A percentile compares a stretch with the other conserved stretches of the same genome.
These are phyloP conservation scores for Termitomyces sp. DNA, from an alignment of 768 basidiomycete genomes.

Conservation along the genomic window DNA sequence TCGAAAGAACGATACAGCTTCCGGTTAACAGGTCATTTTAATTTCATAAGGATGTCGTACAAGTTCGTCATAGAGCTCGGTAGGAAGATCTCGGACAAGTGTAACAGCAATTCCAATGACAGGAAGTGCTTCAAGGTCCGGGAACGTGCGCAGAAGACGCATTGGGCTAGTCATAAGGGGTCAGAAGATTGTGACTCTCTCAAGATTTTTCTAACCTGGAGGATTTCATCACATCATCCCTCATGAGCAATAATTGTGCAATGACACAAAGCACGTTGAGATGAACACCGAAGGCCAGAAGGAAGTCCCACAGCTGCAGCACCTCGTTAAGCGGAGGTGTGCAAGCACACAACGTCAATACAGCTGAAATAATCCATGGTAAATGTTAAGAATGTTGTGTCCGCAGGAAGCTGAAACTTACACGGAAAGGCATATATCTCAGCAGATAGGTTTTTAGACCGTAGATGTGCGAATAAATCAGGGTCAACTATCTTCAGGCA, in stretches of 20 bases:
- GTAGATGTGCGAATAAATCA: constrained; percentile 74
- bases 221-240: constrained; percentile 85
- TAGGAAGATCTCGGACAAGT: constrained; percentile 84
- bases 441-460: constrained; percentile 88
- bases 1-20: neutral
- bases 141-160: constrained; percentile 90
- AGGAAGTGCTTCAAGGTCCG: constrained; percentile 80
- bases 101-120: constrained; percentile 93
- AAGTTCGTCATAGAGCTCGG: constrained; percentile 83
- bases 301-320: constrained; percentile 93
- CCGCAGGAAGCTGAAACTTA: constrained; percentile 30
- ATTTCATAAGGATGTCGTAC: constrained; percentile 82
- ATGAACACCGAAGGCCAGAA: constrained; percentile 94
- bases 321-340: constrained; percentile 96
- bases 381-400: neutral
- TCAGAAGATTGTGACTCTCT: neutral
- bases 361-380: constrained; percentile 43
- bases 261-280: constrained; percentile 96
- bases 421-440: constrained; percentile 98
- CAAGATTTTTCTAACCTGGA: constrained; percentile 54
- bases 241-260: constrained; percentile 86
- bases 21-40: constrained; percentile 14
- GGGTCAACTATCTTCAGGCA: constrained; percentile 91
- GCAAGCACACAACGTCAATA: constrained; percentile 93
- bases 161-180: constrained; percentile 61